Base-by-base conservation (phyloP, 441 rosid genomes). In the Euphorbia schlechtendalii region DNA sequence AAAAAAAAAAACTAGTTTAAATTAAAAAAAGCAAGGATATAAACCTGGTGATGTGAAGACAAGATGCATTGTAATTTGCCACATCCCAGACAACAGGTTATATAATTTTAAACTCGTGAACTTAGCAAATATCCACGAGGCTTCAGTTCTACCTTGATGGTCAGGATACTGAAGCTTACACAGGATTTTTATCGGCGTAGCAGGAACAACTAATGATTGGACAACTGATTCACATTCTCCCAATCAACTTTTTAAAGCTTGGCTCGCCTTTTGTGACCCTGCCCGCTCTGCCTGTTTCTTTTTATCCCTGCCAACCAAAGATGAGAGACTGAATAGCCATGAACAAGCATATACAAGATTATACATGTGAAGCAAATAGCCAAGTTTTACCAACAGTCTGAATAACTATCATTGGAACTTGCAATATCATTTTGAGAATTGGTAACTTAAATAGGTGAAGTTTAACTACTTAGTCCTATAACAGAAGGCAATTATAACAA, bases 231-330 rank as follows among this genome's bases (percentile, higher is more conserved):
- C 5, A 69, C 71, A 20, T 67, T 83, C 84, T 34, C 90, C 91
- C 73, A 76, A 18, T 65, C 87, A 93, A 66, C 80, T 84, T 63
- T 80, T 80, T 58, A 90, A 67, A 5, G 95, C 84, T 74, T 86
- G 97, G 27, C 74, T 90, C 53, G 92, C 86, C 71, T 84, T 85
- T 68, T 86, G 92, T 12, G 97, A 77, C 65, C 77, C 88, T 14
- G 81, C 64, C 71, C 95, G 74, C 70, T 90, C 97, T 77, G 81
- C 95, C 72, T 61, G 82, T 73, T 93, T 90, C 81, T 84, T 93
- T 88, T 90, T 93, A 78, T 93, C 99, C 87, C 96, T 93, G 87
- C 52, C 73, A 72, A 8, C 46, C 71, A 30, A 21, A 68, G 51
- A 11, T 56, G 36, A n/a, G n/a, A n/a, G n/a, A n/a, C n/a, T n/a